phyloP scores from a whole-genome alignment of 805 yeast genomes.

The Cyberlindnera veronae region DNA sequence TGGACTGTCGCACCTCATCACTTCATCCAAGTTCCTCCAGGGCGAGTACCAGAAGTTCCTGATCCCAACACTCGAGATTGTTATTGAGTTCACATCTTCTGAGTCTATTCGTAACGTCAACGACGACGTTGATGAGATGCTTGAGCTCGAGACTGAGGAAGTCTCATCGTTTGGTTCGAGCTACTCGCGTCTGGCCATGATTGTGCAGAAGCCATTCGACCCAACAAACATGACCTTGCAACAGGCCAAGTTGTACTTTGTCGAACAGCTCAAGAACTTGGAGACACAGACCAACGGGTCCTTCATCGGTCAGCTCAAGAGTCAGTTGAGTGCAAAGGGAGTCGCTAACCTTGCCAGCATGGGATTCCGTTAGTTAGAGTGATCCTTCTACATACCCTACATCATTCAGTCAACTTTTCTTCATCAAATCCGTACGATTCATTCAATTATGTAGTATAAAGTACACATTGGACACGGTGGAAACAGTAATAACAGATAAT shows the following conservation, averaged over 20 bases:
- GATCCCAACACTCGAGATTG: conserved; percentile 39
- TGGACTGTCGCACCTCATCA: conserved; percentile 47
- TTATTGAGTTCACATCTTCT: conserved; percentile 37
- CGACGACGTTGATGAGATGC: conserved; percentile 35
- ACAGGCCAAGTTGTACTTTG: conserved; percentile 19
- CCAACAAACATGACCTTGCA: conserved; percentile 39
- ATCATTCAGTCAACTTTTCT: too few relatives aligned
- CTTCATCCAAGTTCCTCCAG: conserved; percentile 31
- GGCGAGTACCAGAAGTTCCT: conserved; percentile 42
- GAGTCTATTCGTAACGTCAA: conserved; percentile 35
- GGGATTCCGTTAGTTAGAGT: conserved; percentile 16
- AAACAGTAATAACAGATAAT: too few relatives aligned
- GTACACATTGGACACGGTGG: too few relatives aligned
- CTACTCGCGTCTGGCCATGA: conserved; percentile 68
- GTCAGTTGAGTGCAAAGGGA: conserved; percentile 19
- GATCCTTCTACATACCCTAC: not conserved
- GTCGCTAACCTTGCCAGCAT: conserved; percentile 14
- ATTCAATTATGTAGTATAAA: too few relatives aligned
- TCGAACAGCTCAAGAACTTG: conserved; percentile 19
- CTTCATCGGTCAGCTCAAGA: conserved; percentile 19
- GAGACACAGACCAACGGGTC: conserved; percentile 18
- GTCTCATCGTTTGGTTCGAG: conserved; percentile 82
- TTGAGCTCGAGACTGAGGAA: conserved; percentile 57
- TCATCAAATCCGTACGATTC: too few relatives aligned
- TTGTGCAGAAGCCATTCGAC: conserved; percentile 60